These are phyloP conservation scores for Erythrobasidium yunnanense DNA, from an alignment of 768 basidiomycete species.

Conservation along the genomic window DNA sequence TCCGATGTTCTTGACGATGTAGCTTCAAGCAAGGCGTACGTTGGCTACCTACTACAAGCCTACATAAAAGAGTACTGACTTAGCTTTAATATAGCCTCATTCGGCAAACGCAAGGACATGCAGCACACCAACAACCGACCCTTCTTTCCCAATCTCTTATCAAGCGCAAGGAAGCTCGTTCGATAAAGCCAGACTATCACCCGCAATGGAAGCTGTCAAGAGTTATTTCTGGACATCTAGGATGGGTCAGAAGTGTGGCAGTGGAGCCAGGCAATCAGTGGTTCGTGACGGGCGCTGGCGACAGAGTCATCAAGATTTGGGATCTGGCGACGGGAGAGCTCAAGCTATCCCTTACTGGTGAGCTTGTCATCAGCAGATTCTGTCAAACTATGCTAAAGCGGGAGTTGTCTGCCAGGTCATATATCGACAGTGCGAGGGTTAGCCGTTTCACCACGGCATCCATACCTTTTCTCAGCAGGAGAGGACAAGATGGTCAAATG, in stretches of 20 bases:
- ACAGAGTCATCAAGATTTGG: slow-evolving; percentile 98
- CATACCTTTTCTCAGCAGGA: slow-evolving; percentile 91
- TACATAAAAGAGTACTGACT: slow-evolving; percentile 27
- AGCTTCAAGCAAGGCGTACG: slow-evolving; percentile 4
- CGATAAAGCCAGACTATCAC: slow-evolving; percentile 90
- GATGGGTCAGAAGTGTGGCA: slow-evolving; percentile 92
- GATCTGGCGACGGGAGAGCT: slow-evolving; percentile 94
- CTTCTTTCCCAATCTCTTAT: slow-evolving; percentile 75
- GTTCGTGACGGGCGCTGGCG: slow-evolving; percentile 97
- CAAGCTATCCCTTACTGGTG: slow-evolving; percentile 90
- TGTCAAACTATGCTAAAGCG: too few relatives aligned
- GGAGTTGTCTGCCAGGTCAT: too few relatives aligned
- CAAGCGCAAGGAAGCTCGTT: slow-evolving; percentile 83
- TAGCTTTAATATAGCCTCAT: slow-evolving; percentile 38
- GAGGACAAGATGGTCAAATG: slow-evolving; percentile 99
- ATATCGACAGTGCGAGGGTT: slow-evolving; percentile 92
- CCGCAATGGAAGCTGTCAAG: slow-evolving; percentile 90
- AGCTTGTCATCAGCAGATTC: too few relatives aligned
- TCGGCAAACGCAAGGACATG: slow-evolving; percentile 42
- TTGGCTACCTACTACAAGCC: neutral
- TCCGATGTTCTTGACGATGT: slow-evolving; percentile 22
- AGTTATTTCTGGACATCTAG: slow-evolving; percentile 93
- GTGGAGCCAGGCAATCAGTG: slow-evolving; percentile 97
- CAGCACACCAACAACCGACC: slow-evolving; percentile 42
- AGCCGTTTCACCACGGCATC: slow-evolving; percentile 82